Evolutionary conservation across 1,284 basidiomycete species (phyloP), one percentile per base, ranked within the genome.

Genomic region (Malassezia restricta): DNA sequence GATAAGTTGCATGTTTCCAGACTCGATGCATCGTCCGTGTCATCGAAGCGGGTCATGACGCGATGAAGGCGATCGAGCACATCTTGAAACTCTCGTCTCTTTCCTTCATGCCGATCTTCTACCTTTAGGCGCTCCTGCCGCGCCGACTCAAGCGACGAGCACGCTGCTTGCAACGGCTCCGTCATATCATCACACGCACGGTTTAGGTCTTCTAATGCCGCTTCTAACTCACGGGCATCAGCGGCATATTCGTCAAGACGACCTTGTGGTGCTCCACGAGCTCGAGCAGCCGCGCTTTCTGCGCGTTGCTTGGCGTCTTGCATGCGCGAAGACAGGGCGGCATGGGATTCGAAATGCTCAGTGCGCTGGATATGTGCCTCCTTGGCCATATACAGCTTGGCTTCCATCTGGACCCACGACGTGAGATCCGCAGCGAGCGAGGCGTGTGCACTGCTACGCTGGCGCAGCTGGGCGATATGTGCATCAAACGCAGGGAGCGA

Each of bases 181-280:
- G 33, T 17, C 14, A 39, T 11, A 20, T 47, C 33, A 3, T n/a
- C 17, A 14, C 37, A 24, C 35, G 32, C 29, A 1, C n/a, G 8
- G 17, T 11, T 24, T 8, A 47, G 29, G 6, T 15, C 20, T 12
- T 29, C 44, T 15, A 15, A 12, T 35, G 37, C 33, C 27, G 32
- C 12, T 8, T 14, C 27, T 6, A 47, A 12, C 12, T 47, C 83
- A 3, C 87, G 86, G 54, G 81, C 81, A 61, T 89, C 87, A 74
- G 94, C 79, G 72, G 91, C 85, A 53, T 82, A 79, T 11, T 76
- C 76, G 28, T 17, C 29, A 2, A 42, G 47, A 3, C 52, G 47
- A n/a, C 27, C 33, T 6, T 33, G 32, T 6, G 47, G 42, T 24
- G 43, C 39, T 33, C 27, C 30, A 17, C 47, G 7, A 37, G 43